A percentile compares a stretch with the other conserved stretches of the same genome.
These are phyloP conservation scores for Talaromyces stipitatus DNA, from an alignment of 495 filamentous ascomycete genomes.

Conservation along the genomic window DNA sequence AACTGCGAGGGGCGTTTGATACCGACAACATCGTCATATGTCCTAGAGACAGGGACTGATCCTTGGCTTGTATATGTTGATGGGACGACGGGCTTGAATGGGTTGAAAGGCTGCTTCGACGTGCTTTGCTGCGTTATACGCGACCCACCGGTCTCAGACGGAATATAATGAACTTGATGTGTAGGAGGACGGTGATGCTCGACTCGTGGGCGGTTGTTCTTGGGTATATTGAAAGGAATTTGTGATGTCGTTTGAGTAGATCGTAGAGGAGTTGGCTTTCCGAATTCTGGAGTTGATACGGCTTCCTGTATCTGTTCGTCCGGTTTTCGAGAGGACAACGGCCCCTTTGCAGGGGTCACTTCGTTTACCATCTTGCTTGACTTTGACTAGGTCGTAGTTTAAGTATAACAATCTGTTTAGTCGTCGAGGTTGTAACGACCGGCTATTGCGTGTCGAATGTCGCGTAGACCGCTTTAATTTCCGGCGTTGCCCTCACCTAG, in stretches of 20 bases:
- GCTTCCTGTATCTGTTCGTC: slow-evolving; percentile 19
- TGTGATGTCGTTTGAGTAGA: slow-evolving; percentile 31
- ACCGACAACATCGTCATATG: slow-evolving; percentile 26
- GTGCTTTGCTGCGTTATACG: slow-evolving; percentile 17
- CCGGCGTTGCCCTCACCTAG: not conserved
- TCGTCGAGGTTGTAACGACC: too few relatives aligned
- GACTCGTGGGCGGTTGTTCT: slow-evolving; percentile 33
- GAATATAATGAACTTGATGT: slow-evolving; percentile 15
- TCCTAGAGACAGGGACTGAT: slow-evolving; percentile 10
- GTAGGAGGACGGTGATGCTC: slow-evolving; percentile 39
- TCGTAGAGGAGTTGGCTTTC: slow-evolving; percentile 47
- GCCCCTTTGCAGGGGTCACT: slow-evolving; percentile 29
- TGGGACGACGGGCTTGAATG: slow-evolving; percentile 35
- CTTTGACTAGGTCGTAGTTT: not conserved
- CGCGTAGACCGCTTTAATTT: not conserved
- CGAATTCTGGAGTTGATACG: slow-evolving; percentile 46
- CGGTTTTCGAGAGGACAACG: slow-evolving; percentile 24
- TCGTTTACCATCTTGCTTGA: slow-evolving; percentile 30
- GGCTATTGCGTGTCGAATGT: too few relatives aligned
- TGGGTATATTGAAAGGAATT: slow-evolving; percentile 46
- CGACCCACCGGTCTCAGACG: slow-evolving; percentile 12
- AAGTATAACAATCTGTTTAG: not conserved
- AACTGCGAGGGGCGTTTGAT: slow-evolving; percentile 40
- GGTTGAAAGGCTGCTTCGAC: slow-evolving; percentile 25
- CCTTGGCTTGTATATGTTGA: slow-evolving; percentile 30